Evolutionary conservation across 345 rosid species (phyloP), one percentile per base, ranked within the genome.

Genomic region (Draba incana): DNA sequence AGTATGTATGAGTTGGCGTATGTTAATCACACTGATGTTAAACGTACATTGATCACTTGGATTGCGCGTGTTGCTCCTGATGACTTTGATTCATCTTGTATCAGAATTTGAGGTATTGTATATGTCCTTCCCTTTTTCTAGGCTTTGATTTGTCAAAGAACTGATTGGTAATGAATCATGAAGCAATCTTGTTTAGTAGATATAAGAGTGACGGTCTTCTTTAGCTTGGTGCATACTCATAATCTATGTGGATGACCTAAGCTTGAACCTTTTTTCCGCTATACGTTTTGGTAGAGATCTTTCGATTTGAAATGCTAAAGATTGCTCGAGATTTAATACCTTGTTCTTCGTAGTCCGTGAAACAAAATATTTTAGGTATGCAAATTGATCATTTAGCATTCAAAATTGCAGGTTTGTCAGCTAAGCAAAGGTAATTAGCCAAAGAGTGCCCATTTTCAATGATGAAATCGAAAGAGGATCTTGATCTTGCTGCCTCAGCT

Each of bases 1-100:
- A 94, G 99, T 74, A 94, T 94, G 99, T 94, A 94, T 67, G 98
- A 94, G 77, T 68, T 94, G 81, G 99, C 99, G 0, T 94, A 94
- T 80, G 92, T 94, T 45, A 89, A 89, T 42, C 98, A 91, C 69
- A 81, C 93, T 0, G 99, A 94, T 77, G 78, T 81, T 28, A 94
- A 94, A 83, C 70, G 87, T 68, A 94, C 98, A 0, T 81, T 94
- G 74, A 87, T 85, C 51, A 91, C 74, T 69, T 91, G 99, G 99
- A 87, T 94, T 59, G 84, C 85, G 0, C 85, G 82, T 23, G 96
- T 94, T 57, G 99, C 97, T 45, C 99, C 99, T 0, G 97, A 91
- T 81, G 99, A 94, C 78, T 94, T 89, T 64, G 99, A 94, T 71
- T 80, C 92, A 0, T 84, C 99, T 1, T 88, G 92, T 82, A 91